Conservation (phyloP, 495 filamentous ascomycete genomes). For the Talaromyces proteolyticus region DNA sequence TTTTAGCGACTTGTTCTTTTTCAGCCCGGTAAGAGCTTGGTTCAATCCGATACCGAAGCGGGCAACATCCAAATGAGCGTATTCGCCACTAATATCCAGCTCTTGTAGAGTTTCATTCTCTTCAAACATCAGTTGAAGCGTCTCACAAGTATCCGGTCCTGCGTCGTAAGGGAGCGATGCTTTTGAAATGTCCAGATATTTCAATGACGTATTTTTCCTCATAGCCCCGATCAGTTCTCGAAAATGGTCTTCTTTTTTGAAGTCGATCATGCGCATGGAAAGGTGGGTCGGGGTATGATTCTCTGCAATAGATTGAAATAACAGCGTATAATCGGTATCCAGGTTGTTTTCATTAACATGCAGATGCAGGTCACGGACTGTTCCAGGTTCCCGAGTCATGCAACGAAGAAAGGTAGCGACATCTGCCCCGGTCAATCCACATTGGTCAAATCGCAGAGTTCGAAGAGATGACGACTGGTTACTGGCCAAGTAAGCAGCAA, state of each 20-base stretch:
- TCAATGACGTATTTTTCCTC: constrained; percentile 64
- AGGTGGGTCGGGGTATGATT: constrained; percentile 64
- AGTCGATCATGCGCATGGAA: constrained; percentile 82
- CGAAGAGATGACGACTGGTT: constrained; percentile 59
- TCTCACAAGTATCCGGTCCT: constrained; percentile 63
- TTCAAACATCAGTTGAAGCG: constrained; percentile 70
- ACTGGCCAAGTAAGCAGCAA: constrained; percentile 58
- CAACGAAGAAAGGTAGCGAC: constrained; percentile 74
- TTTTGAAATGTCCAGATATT: constrained; percentile 81
- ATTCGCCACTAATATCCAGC: constrained; percentile 85
- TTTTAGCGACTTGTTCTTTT: constrained; percentile 66
- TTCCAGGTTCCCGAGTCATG: constrained; percentile 48
- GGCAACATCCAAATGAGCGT: constrained; percentile 79
- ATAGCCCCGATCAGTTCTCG: constrained; percentile 67
- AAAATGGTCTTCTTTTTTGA: constrained; percentile 70
- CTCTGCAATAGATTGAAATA: constrained; percentile 62
- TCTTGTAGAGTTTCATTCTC: constrained; percentile 70
- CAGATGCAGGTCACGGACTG: constrained; percentile 64
- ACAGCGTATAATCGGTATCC: constrained; percentile 60
- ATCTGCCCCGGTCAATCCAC: constrained; percentile 69
- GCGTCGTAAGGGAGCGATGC: constrained; percentile 78
- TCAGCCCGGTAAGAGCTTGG: constrained; percentile 68
- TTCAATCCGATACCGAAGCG: constrained; percentile 80
- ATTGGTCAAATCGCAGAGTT: constrained; percentile 69
- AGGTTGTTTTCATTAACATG: constrained; percentile 78